phyloP scores from a whole-genome alignment of 768 basidiomycete species.

The Ramaria sp. region DNA sequence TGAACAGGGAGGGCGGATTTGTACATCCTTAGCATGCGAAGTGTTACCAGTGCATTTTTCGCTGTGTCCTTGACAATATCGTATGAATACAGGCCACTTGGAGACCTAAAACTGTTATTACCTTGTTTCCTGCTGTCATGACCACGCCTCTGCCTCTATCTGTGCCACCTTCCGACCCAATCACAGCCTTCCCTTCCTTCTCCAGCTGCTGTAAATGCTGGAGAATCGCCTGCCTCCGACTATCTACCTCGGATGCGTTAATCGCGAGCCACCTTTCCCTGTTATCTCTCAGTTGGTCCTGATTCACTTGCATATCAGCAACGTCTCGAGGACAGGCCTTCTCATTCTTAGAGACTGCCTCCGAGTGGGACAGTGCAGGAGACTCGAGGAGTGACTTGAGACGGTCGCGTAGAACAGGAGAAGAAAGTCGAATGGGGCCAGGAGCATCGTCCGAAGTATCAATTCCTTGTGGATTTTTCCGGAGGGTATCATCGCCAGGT shows the following conservation, averaged over 20 bases:
- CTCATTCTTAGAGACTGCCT: constrained; percentile 14
- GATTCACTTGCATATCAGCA: constrained; percentile 23
- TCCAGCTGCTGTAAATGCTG: constrained; percentile 17
- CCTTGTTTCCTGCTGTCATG: constrained; percentile 26
- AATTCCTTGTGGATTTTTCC: not conserved
- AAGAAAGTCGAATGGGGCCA: not conserved
- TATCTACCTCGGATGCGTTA: constrained; percentile 14
- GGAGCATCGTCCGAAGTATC: not conserved
- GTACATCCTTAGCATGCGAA: constrained; percentile 22
- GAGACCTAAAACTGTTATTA: constrained; percentile 3
- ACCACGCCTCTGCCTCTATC: constrained; percentile 22
- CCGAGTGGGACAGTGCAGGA: constrained; percentile 17
- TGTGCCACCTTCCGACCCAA: constrained; percentile 12
- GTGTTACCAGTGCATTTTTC: constrained; percentile 20
- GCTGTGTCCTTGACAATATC: constrained; percentile 21
- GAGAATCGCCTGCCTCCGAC: constrained; percentile 19
- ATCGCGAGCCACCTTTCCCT: constrained; percentile 21
- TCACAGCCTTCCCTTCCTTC: constrained; percentile 14
- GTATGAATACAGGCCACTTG: not conserved
- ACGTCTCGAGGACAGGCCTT: constrained; percentile 19
- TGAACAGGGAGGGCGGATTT: constrained; percentile 25
- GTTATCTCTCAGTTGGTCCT: constrained; percentile 24
- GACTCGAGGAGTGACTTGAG: constrained; percentile 19
- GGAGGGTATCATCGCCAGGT: constrained; percentile 1
- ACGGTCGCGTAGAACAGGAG: constrained; percentile 3